Evolutionary conservation across 441 rosid species (phyloP).

Genomic region (Arabidopsis hybrid): DNA sequence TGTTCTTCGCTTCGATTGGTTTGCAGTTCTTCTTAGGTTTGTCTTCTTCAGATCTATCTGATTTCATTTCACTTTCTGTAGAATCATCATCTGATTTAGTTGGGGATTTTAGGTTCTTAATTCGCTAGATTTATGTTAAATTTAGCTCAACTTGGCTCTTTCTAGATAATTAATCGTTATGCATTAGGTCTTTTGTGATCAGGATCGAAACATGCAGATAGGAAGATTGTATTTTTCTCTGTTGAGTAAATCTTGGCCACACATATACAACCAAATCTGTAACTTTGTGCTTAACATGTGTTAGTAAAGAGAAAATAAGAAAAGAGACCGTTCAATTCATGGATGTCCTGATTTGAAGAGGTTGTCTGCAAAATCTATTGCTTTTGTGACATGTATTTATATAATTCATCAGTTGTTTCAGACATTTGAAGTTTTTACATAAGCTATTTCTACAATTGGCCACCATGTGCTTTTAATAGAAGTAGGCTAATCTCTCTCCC

Average conservation of each 20-base stretch:
- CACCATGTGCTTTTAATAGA: neutral
- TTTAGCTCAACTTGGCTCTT: constrained; percentile 26
- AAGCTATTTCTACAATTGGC: neutral
- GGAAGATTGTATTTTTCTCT: neutral
- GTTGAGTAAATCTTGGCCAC: constrained; percentile 17
- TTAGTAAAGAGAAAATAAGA: neutral
- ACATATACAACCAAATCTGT: neutral
- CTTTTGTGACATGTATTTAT: neutral
- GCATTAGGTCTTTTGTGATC: constrained; percentile 19
- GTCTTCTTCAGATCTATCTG: constrained; percentile 41
- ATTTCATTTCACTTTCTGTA: neutral
- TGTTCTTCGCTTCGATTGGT: constrained; percentile 56
- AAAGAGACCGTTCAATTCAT: neutral
- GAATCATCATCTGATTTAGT: constrained; percentile 17
- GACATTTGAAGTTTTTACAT: constrained; percentile 4
- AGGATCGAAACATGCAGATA: neutral
- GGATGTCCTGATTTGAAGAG: constrained; percentile 1
- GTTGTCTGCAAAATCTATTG: constrained; percentile 1
- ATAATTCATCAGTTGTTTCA: constrained; percentile 10
- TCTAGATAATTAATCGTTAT: constrained; percentile 16
- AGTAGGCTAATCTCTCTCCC: neutral
- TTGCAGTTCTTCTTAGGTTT: constrained; percentile 72
- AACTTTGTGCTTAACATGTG: neutral
- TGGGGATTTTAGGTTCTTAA: constrained; percentile 1
- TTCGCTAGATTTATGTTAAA: constrained; percentile 10